Base-by-base conservation (phyloP, 305 asterid genomes). In the Striga hermonthica region DNA sequence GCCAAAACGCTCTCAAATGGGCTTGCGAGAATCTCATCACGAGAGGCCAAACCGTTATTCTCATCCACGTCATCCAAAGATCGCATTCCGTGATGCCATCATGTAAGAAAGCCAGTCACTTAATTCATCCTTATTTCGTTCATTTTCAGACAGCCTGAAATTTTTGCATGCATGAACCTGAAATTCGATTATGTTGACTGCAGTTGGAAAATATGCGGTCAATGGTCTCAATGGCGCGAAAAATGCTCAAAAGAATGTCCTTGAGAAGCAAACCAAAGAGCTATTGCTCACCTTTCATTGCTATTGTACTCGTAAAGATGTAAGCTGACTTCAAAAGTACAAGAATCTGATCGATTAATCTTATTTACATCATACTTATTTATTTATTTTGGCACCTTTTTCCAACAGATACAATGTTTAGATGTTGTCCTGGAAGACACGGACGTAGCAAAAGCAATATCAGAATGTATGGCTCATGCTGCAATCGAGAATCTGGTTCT, bases 401-500 rank as follows among this genome's bases (percentile, higher is more conserved):
- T 47, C 13, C 53, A 68, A 77, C 80, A 92, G 98, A 75, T 92
- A 67, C 80, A 76, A 22, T 90, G 96, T 81, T 75, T 68, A 57
- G 96, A 93, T 66, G 89, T 93, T 56, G 71, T 84, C 60, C 79
- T 93, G 50, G 97, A 93, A 80, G 95, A 82, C 62, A 44, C 85
- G 5, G 84, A 85, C 55, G 67, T 86, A 64, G 75, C 89, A n/a
- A 86, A 82, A 77, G 95, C 94, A 14, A 70, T 90, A 64, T 62
- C 90, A 7, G 99, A 93, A 11, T 93, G 88, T 64, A 81, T 83
- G 38, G 78, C 95, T 10, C 76, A 78, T 56, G 83, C 86, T 56
- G 97, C 94, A n/a, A 85, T 90, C 35, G 94, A 93, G 62, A 80
- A 66, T 76, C 75, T 93, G 80, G 90, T 93, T 76, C 92, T 93